Base-by-base conservation (phyloP, 495 filamentous ascomycete genomes). In the Neurospora tetraspora region DNA sequence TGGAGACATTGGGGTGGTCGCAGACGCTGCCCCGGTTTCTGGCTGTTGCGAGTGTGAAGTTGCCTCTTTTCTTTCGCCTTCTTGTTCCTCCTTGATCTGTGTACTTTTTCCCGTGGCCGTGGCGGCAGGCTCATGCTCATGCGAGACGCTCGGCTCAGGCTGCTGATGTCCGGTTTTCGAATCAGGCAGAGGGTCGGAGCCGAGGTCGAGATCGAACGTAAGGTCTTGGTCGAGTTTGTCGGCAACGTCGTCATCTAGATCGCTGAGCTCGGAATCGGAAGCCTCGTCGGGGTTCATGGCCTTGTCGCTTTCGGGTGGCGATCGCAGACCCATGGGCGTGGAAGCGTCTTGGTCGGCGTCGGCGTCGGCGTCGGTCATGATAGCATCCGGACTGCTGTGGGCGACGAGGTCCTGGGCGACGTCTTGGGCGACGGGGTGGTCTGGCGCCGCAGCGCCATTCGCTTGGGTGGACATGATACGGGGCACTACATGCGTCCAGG, bases 181-280 rank as follows among this genome's bases (percentile, higher is more conserved):
- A 34, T 72, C 59, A 40, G 69, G 43, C 42, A 72, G 68, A 12
- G 72, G 70, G 59, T 68, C 71, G 77, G 31, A 73, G 42, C 20
- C 70, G 18, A 65, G 69, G 34, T 70, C 37, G 69, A 37, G 75
- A 20, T 68, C 70, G 72, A 77, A 11, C 40, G 74, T 73, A 59
- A 70, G 70, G 53, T 65, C 53, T 65, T 65, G 53, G 40, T 77
- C 74, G 16, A 81, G 74, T 73, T 81, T 79, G 40, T 79, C 70
- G 72, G 79, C 78, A 42, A 83, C 75, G 27, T 79, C 82, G 71
- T 83, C 84, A 72, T 89, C 87, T 71, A 89, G 79, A 53, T 89
- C 87, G 81, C 86, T 88, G 59, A 89, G 77, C 72, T 89, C 87
- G 70, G 86, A 88, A 74, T 88, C 86, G 79, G 84, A 86, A 69